A percentile compares a stretch with the other conserved stretches of the same genome.
Conservation (phyloP, 2,329 filamentous ascomycete species). For the Alternaria arborescens region DNA sequence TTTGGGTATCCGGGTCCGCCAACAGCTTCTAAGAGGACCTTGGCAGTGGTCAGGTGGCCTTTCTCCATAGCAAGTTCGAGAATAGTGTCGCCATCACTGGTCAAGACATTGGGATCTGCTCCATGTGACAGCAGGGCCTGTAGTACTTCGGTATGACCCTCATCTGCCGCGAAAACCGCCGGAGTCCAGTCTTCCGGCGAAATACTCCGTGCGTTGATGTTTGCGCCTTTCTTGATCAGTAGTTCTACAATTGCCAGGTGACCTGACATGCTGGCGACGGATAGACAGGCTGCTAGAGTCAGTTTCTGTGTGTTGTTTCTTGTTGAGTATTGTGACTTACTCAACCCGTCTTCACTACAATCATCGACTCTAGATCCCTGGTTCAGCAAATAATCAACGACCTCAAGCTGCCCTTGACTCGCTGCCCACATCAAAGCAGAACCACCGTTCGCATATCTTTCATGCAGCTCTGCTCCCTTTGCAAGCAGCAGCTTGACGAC, state of each 20-base stretch:
- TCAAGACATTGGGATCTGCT: slow-evolving; percentile 13
- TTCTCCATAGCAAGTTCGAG: slow-evolving; percentile 26
- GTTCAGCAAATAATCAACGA: slow-evolving; percentile 24
- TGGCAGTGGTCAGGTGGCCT: slow-evolving; percentile 15
- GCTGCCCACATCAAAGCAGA: slow-evolving; percentile 29
- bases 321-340: slow-evolving; percentile 16
- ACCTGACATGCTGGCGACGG: slow-evolving; percentile 24
- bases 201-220: slow-evolving; percentile 21
- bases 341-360: slow-evolving; percentile 17
- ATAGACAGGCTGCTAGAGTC: slow-evolving; percentile 22
- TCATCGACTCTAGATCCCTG: slow-evolving; percentile 23
- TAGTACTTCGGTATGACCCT: slow-evolving; percentile 21
- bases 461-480: slow-evolving; percentile 29
- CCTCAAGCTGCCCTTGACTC: slow-evolving; percentile 20
- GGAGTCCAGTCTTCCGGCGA: slow-evolving; percentile 20
- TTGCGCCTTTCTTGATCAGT: slow-evolving; percentile 29
- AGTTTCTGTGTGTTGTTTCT: background rate
- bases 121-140: slow-evolving; percentile 21
- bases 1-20: slow-evolving; percentile 27
- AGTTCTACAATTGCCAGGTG: slow-evolving; percentile 20
- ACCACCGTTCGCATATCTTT: slow-evolving; percentile 19
- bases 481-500: slow-evolving; percentile 27
- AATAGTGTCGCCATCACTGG: slow-evolving; percentile 8
- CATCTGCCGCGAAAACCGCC: slow-evolving; percentile 24
- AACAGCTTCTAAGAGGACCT: slow-evolving; percentile 24